Conservation (phyloP, 163 green algal species). For the Chloroidium sp. region DNA sequence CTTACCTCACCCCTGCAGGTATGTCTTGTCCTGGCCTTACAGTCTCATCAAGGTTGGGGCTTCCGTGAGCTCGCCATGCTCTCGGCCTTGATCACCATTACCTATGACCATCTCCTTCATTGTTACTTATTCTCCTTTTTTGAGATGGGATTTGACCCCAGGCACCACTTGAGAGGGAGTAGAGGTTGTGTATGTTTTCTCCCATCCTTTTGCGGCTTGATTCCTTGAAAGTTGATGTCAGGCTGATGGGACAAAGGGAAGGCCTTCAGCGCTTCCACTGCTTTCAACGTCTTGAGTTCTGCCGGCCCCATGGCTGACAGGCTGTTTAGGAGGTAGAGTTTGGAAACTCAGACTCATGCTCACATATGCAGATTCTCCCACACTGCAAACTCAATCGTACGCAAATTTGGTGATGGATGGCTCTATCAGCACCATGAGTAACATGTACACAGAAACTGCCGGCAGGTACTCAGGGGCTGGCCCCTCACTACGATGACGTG, state of each 20-base stretch:
- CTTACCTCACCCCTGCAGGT: conserved; percentile 65
- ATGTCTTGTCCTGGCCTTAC: neutral
- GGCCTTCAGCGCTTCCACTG: no score
- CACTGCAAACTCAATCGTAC: neutral
- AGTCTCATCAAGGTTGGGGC: no score
- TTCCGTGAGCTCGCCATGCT: no score
- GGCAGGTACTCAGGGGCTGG: conserved; percentile 47
- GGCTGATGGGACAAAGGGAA: no score
- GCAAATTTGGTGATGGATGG: neutral
- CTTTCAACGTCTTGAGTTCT: neutral
- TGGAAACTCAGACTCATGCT: neutral
- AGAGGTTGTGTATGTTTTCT: no score
- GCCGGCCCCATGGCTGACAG: neutral
- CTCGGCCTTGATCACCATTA: no score
- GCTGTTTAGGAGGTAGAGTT: neutral
- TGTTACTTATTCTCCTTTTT: no score
- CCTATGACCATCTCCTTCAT: no score
- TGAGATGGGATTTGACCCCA: no score
- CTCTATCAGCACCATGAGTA: conserved; percentile 4
- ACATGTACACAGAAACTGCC: neutral
- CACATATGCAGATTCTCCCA: neutral
- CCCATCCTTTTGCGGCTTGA: no score
- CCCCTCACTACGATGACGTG: conserved; percentile 89
- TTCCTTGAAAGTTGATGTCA: no score
- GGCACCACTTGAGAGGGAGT: no score